phyloP scores from a whole-genome alignment of 2,329 filamentous ascomycete genomes.

The Xylariaceae sp. region DNA sequence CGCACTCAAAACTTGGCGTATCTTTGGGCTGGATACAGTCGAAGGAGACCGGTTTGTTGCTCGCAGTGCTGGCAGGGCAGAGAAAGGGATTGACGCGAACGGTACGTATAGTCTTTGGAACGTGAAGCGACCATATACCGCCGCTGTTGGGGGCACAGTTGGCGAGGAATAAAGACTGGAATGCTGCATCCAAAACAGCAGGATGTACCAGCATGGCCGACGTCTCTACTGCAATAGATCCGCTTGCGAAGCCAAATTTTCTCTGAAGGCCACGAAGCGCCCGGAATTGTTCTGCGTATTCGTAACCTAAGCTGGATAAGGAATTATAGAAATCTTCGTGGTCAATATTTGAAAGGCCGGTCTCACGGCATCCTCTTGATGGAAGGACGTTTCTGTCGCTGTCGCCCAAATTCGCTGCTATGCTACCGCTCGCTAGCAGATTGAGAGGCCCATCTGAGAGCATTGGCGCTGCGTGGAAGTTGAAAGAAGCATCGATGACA shows the following conservation, averaged over 20 bases:
- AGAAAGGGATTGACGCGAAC: constrained; percentile 23
- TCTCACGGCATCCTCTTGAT: neutral
- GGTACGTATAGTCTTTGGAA: constrained; percentile 19
- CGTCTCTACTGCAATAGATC: constrained; percentile 10
- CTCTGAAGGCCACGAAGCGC: constrained; percentile 20
- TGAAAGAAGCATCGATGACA: constrained; percentile 11
- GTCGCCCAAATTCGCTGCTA: constrained; percentile 12
- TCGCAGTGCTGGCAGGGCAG: neutral
- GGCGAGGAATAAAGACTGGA: constrained; percentile 30
- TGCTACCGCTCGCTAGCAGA: constrained; percentile 2
- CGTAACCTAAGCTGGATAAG: constrained; percentile 23
- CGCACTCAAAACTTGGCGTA: neutral
- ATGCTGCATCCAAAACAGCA: constrained; percentile 30
- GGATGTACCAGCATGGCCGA: constrained; percentile 30
- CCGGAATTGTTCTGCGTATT: constrained; percentile 25
- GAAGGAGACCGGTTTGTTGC: neutral
- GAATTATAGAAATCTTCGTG: constrained; percentile 24
- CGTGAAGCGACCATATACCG: constrained; percentile 17
- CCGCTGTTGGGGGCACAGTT: constrained; percentile 13
- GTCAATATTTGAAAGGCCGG: constrained; percentile 9
- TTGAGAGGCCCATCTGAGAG: neutral
- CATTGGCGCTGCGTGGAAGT: constrained; percentile 2
- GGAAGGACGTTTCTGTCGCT: constrained; percentile 7
- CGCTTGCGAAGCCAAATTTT: constrained; percentile 20
- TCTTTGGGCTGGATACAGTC: neutral